Evolutionary conservation across 805 yeast genomes (phyloP).

Genomic region (Lachancea lanzarotensis): DNA sequence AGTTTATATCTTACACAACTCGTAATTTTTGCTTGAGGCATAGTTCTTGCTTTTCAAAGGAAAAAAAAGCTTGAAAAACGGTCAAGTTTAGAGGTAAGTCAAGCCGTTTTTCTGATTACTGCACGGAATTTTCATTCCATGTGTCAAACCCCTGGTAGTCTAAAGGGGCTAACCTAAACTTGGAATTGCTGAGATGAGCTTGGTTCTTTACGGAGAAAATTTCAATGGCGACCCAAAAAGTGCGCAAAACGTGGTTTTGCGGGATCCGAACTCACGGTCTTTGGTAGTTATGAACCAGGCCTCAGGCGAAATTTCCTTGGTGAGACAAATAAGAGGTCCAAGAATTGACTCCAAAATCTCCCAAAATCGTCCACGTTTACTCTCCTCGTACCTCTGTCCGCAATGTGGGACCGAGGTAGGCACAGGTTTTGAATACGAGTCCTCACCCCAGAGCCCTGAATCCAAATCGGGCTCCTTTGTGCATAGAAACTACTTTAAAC

Average conservation of each 20-base stretch:
- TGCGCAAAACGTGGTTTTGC: slow-evolving; percentile 16
- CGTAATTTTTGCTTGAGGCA: too few relatives aligned
- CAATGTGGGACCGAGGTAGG: slow-evolving; percentile 28
- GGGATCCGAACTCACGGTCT: slow-evolving; percentile 27
- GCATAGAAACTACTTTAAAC: slow-evolving; percentile 10
- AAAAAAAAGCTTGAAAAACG: too few relatives aligned
- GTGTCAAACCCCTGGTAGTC: too few relatives aligned
- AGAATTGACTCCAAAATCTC: background rate
- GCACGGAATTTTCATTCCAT: too few relatives aligned
- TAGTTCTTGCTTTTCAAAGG: too few relatives aligned
- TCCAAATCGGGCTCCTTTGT: slow-evolving; percentile 4
- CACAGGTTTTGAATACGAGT: slow-evolving; percentile 1
- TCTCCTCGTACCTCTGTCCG: slow-evolving; percentile 27
- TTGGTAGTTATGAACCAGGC: slow-evolving; percentile 25
- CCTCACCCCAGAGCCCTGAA: background rate
- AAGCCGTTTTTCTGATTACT: too few relatives aligned
- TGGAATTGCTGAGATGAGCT: background rate
- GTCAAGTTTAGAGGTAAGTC: too few relatives aligned
- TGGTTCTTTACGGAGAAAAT: slow-evolving; percentile 4
- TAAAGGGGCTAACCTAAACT: background rate
- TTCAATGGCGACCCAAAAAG: background rate
- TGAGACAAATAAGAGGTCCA: slow-evolving; percentile 11
- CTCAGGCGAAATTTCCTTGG: slow-evolving; percentile 22
- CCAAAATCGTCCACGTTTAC: slow-evolving; percentile 8
- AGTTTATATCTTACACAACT: too few relatives aligned